Base-by-base conservation (phyloP, 73 alveolate genomes). In the Tetrahymena elliotti region DNA sequence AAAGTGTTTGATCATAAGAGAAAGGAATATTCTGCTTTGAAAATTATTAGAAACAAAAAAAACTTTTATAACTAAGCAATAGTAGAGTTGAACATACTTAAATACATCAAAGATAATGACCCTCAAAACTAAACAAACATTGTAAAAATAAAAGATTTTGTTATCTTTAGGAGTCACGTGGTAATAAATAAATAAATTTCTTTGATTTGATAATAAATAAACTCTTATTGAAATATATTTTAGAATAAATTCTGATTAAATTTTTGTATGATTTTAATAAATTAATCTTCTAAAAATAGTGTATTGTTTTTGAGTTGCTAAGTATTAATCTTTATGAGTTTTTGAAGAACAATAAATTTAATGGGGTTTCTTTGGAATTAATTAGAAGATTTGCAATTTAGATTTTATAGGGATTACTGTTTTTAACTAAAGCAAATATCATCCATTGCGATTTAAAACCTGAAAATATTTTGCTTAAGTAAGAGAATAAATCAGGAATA, bases 371-470 rank as follows among this genome's bases (percentile, higher is more conserved):
- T 33, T 47, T 97, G 27, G 97, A 96, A 18, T 53, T 97, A 37
- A 97, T 98, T 22, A 94, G 98, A 47, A 95, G 98, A 38, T 97
- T 97, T 95, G 98, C 98, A 20, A 95, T 96, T 18, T 97, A 98
- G 84, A 96, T 98, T 35, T 97, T 98, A 2, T 95, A 95, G 41
- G 98, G 98, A 16, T 95, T 98, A 20, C 92, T 93, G 13, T 97
- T 96, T 68, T 94, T 97, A 37, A 93, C 84, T 39, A 95, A 97
- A 53, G 95, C 94, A 33, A 83, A 95, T 37, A 98, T 98, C n/a
- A 97, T 98, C 38, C 99, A 98, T 93, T 98, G 99, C 68, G 99
- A 98, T 95, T 84, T 98, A n/a, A 98, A 98, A 93, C 99, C 99
- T 22, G 99, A 98, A 93, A 98, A 98, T 94, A 98, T 98, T 22